Evolutionary conservation across 208 protist species (phyloP), one percentile per base, ranked within the genome.

Genomic region (Leishmania lainsoni): DNA sequence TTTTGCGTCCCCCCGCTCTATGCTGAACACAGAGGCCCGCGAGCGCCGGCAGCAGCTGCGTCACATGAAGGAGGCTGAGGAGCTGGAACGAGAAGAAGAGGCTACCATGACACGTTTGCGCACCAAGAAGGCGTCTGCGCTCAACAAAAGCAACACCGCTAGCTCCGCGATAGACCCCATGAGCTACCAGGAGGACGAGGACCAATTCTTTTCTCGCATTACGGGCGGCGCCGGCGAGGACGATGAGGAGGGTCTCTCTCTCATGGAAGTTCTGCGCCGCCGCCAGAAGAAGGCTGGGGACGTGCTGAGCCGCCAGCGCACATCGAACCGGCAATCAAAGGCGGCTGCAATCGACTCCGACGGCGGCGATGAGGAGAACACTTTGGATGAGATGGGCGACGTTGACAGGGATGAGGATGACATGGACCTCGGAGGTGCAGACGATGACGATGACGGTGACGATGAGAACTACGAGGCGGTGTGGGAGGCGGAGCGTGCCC

Each of bases 161-260:
- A 88, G 75, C 74, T 81, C 75, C 8, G 68, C 85, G 9, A 86
- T 93, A 49, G 88, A 91, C 20, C 91, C 93, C 14, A 82, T 95
- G 29, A 88, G 88, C 61, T 98, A 98, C 86, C 90, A 91, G 51
- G 93, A 98, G 88, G 93, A 97, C 76, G 95, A 96, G 72, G 95
- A 98, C 72, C 95, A 98, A 86, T 98, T 95, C 87, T 97, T 98
- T 79, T 81, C 90, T n/a, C 92, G 91, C 77, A 76, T 98, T n/a
- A 75, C 89, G n/a, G 88, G 78, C 54, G 84, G 75, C 66, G 71
- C 29, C 59, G 54, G 59, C 32, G 84, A 80, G 52, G 83, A 87
- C 58, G 65, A 79, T 16, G 83, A 90, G 72, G 83, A 87, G 72
- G 92, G 91, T 45, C 86, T 96, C 29, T 94, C 95, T 6, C 88